Base-by-base conservation (phyloP, 371 early-diverging fungal species). In the Saksenaea oblongispora region DNA sequence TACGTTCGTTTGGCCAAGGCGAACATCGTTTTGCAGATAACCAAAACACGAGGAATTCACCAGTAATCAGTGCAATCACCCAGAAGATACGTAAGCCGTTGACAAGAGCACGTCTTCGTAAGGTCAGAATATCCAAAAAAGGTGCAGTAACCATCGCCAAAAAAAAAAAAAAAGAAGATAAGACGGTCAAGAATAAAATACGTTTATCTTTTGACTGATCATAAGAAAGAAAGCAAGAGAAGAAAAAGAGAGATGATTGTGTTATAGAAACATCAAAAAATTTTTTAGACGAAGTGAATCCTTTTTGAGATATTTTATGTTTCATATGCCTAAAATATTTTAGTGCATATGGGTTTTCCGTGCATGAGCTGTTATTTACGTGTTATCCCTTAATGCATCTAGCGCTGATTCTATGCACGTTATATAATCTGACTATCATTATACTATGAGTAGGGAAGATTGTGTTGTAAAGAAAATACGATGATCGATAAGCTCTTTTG, bases 21-120 rank as follows among this genome's bases (percentile, higher is more conserved):
- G 59, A 41, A 34, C 73, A 73, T 39, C 55, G 59, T 13, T 56
- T 54, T 22, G 65, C 70, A 17, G 73, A 63, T 13, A 59, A 53
- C 59, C 66, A 62, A 39, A 73, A 73, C 5, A 65, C 62, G 27
- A 62, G 18, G 26, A 42, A 67, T 55, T 73, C 73, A 11, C 70
- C 70, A 34, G 56, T 54, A n/a, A 66, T 47, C 24, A 71, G 44
- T 13, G 59, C 59, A 17, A 63, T 24, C n/a, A 71, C 59, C 67
- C 67, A 71, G 2, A 63, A 13, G 4, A 63, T n/a, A 1, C 66
- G 62, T 34, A 60, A 51, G 18, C 14, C 39, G 47, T 59, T 58
- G 26, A 67, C 59, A 14, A 63, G 24, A 5, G 17, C 34, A 54
- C 59, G 59, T 47, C 31, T 56, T 0, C 24, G 34, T 17, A 56